Evolutionary conservation across 306 rosid genomes (phyloP).

Genomic region (Dalbergia cultrata): DNA sequence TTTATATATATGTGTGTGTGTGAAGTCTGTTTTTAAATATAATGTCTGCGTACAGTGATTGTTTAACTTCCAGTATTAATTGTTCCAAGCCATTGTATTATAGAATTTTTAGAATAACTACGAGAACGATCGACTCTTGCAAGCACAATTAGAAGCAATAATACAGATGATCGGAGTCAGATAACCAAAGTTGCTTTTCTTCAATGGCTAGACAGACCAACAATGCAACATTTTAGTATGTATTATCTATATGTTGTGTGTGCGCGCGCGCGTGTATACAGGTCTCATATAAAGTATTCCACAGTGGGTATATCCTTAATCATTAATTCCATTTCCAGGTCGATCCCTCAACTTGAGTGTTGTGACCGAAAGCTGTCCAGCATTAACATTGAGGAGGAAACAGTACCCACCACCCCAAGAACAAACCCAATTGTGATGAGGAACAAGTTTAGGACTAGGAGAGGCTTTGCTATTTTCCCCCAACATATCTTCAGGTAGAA

Average conservation of each 20-base stretch:
- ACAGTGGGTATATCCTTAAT: background rate
- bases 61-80: too few relatives aligned
- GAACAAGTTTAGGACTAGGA: slow-evolving; percentile 51
- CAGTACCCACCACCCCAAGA: slow-evolving; percentile 68
- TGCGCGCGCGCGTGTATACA: background rate
- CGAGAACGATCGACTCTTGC: too few relatives aligned
- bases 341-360: slow-evolving; percentile 38
- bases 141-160: too few relatives aligned
- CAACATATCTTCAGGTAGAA: slow-evolving; percentile 74
- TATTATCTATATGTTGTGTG: too few relatives aligned
- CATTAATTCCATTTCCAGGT: background rate
- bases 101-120: too few relatives aligned
- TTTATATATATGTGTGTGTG: too few relatives aligned
- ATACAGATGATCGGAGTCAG: background rate
- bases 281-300: background rate
- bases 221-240: background rate
- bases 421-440: slow-evolving; percentile 57
- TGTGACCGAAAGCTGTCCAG: slow-evolving; percentile 39
- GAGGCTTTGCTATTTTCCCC: slow-evolving; percentile 57
- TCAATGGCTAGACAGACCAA: background rate
- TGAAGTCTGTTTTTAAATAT: too few relatives aligned
- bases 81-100: too few relatives aligned
- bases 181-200: background rate
- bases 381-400: slow-evolving; percentile 64
- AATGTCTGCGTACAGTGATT: too few relatives aligned